A percentile compares a stretch with the other conserved stretches of the same genome.
These are phyloP conservation scores for Trichomonas vaginalis DNA, from an alignment of 208 protist genomes.

Conservation along the genomic window DNA sequence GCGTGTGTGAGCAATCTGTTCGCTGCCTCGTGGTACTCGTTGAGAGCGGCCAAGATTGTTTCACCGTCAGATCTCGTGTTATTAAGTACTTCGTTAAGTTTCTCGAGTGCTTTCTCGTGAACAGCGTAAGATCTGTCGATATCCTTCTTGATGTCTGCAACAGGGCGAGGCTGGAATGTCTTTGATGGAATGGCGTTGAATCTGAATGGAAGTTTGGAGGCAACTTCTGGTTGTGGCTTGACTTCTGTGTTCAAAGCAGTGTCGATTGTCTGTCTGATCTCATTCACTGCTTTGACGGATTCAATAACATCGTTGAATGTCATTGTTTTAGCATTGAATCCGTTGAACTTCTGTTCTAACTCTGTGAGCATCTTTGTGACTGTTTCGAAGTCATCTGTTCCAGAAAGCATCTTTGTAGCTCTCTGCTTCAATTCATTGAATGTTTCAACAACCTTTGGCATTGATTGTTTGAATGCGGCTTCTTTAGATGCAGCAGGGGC, in stretches of 20 bases:
- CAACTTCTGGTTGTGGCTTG: not conserved
- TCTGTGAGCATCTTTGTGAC: not conserved
- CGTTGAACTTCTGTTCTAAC: not conserved
- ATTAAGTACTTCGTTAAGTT: not conserved
- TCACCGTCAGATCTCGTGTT: not conserved
- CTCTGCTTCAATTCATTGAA: not conserved
- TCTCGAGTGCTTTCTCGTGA: not conserved
- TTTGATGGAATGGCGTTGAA: not conserved
- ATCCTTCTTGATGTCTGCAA: not conserved
- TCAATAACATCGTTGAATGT: not conserved
- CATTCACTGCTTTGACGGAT: not conserved
- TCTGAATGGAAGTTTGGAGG: not conserved
- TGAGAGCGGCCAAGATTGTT: not conserved
- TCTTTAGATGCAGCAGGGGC: not conserved
- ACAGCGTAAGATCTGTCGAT: not conserved
- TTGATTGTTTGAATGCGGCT: not conserved
- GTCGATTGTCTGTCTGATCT: not conserved
- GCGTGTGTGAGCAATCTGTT: not conserved
- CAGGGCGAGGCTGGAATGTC: not conserved
- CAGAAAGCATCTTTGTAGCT: not conserved
- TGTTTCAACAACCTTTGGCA: not conserved
- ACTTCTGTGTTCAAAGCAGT: not conserved
- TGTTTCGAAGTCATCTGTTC: not conserved
- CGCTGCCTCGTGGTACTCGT: not conserved
- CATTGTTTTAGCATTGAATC: not conserved